Percentiles rank a stretch among this genome's conserved stretches.
phyloP scores from a whole-genome alignment of 164 flowering plant genomes.

The Cinnamomum chago region DNA sequence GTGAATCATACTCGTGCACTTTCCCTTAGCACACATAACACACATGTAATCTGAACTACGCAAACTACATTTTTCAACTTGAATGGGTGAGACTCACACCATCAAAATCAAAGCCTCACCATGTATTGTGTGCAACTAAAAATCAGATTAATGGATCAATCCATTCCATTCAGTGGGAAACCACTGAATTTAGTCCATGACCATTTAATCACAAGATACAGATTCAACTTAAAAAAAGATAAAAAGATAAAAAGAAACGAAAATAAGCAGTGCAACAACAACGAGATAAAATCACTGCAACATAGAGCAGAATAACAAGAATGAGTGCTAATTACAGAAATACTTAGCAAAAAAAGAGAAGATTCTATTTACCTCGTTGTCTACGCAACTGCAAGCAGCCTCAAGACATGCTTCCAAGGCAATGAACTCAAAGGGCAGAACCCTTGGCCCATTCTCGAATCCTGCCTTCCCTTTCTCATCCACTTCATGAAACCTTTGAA shows the following conservation, averaged over 20 bases:
- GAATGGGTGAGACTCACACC: too few relatives aligned
- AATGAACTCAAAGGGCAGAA: slow-evolving; percentile 90
- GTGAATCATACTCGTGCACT: too few relatives aligned
- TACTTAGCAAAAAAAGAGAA: background rate
- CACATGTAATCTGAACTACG: too few relatives aligned
- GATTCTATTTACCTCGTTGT: slow-evolving; percentile 54
- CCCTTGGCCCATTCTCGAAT: slow-evolving; percentile 57
- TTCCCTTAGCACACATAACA: too few relatives aligned
- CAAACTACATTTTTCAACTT: too few relatives aligned
- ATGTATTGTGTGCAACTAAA: too few relatives aligned
- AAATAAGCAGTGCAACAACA: background rate
- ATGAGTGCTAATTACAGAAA: background rate
- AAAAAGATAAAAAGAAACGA: too few relatives aligned
- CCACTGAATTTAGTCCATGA: background rate
- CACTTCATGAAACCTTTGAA: slow-evolving; percentile 25
- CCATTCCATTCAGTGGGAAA: background rate
- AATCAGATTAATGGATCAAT: too few relatives aligned
- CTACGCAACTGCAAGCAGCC: slow-evolving; percentile 88
- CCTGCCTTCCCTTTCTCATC: slow-evolving; percentile 36
- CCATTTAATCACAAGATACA: background rate
- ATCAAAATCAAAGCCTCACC: too few relatives aligned
- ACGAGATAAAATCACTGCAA: background rate
- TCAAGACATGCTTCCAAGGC: slow-evolving; percentile 96
- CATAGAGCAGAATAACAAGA: background rate
- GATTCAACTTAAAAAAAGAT: too few relatives aligned